Evolutionary conservation across 805 yeast species (phyloP).

Genomic region (Saturnispora dispora): DNA sequence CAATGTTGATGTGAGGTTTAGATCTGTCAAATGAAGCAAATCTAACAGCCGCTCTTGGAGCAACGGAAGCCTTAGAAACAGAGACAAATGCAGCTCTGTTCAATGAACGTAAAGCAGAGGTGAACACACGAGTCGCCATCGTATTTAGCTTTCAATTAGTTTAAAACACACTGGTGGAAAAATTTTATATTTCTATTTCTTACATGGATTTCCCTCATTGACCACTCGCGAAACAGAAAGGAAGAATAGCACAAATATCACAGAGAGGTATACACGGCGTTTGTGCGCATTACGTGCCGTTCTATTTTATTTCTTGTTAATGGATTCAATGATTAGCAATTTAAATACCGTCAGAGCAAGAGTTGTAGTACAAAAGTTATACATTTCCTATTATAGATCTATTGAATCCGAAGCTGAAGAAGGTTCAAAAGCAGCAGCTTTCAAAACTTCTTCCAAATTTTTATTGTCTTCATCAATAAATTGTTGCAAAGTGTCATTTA

Average conservation of each 20-base stretch:
- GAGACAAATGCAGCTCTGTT: slow-evolving; percentile 21
- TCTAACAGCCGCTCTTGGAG: slow-evolving; percentile 22
- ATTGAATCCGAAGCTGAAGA: not conserved
- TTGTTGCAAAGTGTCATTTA: slow-evolving; percentile 21
- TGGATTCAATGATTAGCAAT: no score
- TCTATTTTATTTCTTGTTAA: not conserved
- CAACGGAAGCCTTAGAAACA: slow-evolving; percentile 13
- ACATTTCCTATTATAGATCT: not conserved
- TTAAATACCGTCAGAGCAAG: no score
- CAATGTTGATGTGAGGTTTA: slow-evolving; percentile 94
- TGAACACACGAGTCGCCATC: slow-evolving; percentile 27
- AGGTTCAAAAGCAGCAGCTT: not conserved
- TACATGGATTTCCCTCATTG: not conserved
- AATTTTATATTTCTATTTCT: not conserved
- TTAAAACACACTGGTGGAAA: not conserved
- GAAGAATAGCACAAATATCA: not conserved
- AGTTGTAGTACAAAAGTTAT: not conserved
- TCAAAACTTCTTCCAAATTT: slow-evolving; percentile 11
- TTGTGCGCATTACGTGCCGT: not conserved
- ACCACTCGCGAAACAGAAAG: not conserved
- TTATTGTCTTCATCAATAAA: slow-evolving; percentile 28
- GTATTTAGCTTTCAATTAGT: slow-evolving; percentile 1
- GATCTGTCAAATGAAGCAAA: slow-evolving; percentile 81
- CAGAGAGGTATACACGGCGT: not conserved
- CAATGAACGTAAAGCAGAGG: slow-evolving; percentile 22